Base-by-base conservation (phyloP, 345 rosid genomes). In the Pistacia vera region DNA sequence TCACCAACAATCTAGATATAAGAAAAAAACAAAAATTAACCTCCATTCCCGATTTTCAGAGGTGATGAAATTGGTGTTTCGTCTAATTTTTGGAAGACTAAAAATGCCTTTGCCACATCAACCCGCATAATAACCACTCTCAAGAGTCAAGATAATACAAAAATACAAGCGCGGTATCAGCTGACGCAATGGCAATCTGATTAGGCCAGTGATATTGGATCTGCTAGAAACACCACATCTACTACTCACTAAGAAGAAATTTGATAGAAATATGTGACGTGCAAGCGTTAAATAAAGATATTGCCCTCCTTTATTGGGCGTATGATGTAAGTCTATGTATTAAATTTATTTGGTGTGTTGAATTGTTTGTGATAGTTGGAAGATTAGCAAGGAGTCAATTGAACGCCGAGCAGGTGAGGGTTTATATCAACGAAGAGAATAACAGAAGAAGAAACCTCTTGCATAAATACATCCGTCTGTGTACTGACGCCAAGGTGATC, bases 351-450 rank as follows among this genome's bases (percentile, higher is more conserved):
- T 17, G 25, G 36, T 73, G 1, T 57, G 33, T 66, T 72, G 56
- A 48, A 66, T 38, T 78, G 49, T 22, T 78, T 38, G 12, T 72
- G 56, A 69, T 66, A 90, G 94, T 88, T 72, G 91, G 92, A 65
- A 87, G 83, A 74, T 78, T 90, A 72, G 79, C 92, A 2, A 83
- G 81, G 79, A 88, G 78, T 81, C 91, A 90, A 78, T 44, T 88
- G 74, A 87, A 82, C 78, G 65, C 73, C 33, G 90, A 86, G 70
- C 92, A 88, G 70, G 73, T 85, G 78, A 85, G 85, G 71, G 87
- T 82, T 65, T 87, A 88, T 76, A 48, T 82, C 11, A 87, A 86
- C 46, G 91, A 88, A 77, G 91, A 90, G 83, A 83, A 81, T 63
- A 83, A 84, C 85, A 83, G 75, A 73, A 90, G 89, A 66, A 87